These are phyloP conservation scores for Xerocomellus amylosporus DNA, from an alignment of 768 basidiomycete species.

Conservation along the genomic window DNA sequence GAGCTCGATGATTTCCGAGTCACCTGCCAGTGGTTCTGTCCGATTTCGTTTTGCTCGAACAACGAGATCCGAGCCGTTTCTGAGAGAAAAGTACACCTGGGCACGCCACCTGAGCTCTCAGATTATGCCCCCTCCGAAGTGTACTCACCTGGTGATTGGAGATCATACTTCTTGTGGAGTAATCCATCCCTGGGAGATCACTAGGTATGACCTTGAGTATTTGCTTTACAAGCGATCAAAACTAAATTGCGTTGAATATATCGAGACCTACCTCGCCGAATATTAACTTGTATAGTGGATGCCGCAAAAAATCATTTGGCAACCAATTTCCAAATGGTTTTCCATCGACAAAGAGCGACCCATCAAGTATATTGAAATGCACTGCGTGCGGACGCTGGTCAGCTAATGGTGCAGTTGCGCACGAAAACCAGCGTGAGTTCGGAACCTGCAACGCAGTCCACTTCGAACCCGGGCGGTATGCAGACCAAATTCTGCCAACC, in stretches of 20 bases:
- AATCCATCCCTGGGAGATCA: conserved; percentile 25
- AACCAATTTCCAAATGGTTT: conserved; percentile 20
- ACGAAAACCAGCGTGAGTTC: conserved; percentile 22
- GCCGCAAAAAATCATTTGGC: conserved; percentile 14
- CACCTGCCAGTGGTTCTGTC: too few species aligned
- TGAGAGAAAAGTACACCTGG: conserved; percentile 25
- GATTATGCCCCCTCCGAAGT: neutral
- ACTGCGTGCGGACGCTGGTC: conserved; percentile 18
- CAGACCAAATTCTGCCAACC: conserved; percentile 14
- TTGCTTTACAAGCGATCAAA: conserved; percentile 10
- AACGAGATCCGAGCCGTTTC: conserved; percentile 7
- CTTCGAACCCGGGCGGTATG: conserved; percentile 20
- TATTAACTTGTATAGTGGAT: conserved; percentile 17
- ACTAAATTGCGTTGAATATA: neutral
- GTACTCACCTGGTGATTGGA: conserved; percentile 17
- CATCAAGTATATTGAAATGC: conserved; percentile 24
- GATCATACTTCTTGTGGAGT: conserved; percentile 17
- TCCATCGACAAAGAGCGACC: conserved; percentile 27
- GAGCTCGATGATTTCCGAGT: conserved; percentile 13
- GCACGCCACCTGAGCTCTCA: neutral
- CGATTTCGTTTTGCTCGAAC: conserved; percentile 13
- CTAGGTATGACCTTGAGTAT: conserved; percentile 20
- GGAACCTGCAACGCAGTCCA: conserved; percentile 11
- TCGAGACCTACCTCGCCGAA: conserved; percentile 18
- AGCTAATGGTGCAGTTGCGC: conserved; percentile 6